Evolutionary conservation across 2,329 filamentous ascomycete genomes (phyloP).

Genomic region (Claviceps digitariae): DNA sequence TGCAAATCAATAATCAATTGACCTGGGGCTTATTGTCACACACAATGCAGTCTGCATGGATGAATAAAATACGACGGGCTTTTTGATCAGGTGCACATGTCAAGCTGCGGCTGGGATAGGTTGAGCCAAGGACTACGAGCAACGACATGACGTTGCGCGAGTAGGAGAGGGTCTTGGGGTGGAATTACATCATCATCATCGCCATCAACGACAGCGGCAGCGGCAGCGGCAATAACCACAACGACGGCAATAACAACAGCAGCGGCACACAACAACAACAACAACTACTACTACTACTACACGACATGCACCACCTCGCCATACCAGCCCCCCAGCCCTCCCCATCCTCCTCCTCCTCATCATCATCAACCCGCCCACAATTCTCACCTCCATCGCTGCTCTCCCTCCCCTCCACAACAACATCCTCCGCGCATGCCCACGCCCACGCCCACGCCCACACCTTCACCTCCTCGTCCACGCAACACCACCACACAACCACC

Average conservation of each 20-base stretch:
- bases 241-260: background rate
- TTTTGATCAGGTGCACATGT: background rate
- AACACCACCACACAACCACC: conserved; percentile 28
- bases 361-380: background rate
- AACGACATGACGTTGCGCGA: background rate
- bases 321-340: background rate
- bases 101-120: background rate
- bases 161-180: too few relatives aligned
- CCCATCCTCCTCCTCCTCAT: background rate
- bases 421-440: conserved; percentile 5
- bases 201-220: background rate
- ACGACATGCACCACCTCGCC: background rate
- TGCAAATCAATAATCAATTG: too few relatives aligned
- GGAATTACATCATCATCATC: background rate
- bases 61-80: background rate
- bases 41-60: too few relatives aligned
- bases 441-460: background rate
- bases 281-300: too few relatives aligned
- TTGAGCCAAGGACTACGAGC: background rate
- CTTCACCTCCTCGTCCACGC: conserved; percentile 15
- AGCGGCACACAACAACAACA: background rate
- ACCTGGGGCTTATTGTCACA: background rate
- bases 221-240: background rate
- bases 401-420: background rate
- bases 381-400: background rate